Base-by-base conservation (phyloP, 129 eudicot genomes). In the Centrapalus pauciflorus region DNA sequence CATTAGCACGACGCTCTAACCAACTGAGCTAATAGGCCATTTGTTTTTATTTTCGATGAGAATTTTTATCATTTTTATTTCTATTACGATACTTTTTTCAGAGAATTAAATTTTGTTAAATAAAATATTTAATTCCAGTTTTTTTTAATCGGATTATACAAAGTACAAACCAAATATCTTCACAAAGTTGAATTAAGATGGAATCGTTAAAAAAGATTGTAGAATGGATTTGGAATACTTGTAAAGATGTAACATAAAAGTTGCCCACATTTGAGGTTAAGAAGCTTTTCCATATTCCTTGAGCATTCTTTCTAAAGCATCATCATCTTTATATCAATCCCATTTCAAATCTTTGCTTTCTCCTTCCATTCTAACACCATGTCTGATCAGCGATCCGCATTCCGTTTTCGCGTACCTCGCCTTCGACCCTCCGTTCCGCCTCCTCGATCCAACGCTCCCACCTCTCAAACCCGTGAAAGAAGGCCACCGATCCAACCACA, bases 1-100 rank as follows among this genome's bases (percentile, higher is more conserved):
- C 92, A 82, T 83, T 83, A 67, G 95, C 88, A 86, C 89, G 82
- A 83, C 91, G 91, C 96, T 88, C 91, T 88, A 88, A 88, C 91
- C 91, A 84, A 72, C 91, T 84, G 88, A 84, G 88, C 91, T 82
- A 86, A 86, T 82, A 34, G 94, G 94, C 83, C 88, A 38, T 7
- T 43, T 0, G 34, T 17, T 48, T 0, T 4, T 3, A 16, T 1
- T 0, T 17, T 5, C 1, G 25, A 3, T 17, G 7, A 17, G 7
- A 4, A 16, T 0, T 48, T 6, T 1, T 48, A 48, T n/a, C n/a
- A n/a, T n/a, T n/a, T n/a, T n/a, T n/a, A n/a, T n/a, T n/a, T n/a
- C n/a, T n/a, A n/a, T n/a, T n/a, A n/a, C n/a, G n/a, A n/a, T n/a
- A n/a, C n/a, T n/a, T n/a, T n/a, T n/a, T n/a, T n/a, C n/a, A n/a